phyloP scores from a whole-genome alignment of 345 rosid species.

The Abelmoschus esculentus region DNA sequence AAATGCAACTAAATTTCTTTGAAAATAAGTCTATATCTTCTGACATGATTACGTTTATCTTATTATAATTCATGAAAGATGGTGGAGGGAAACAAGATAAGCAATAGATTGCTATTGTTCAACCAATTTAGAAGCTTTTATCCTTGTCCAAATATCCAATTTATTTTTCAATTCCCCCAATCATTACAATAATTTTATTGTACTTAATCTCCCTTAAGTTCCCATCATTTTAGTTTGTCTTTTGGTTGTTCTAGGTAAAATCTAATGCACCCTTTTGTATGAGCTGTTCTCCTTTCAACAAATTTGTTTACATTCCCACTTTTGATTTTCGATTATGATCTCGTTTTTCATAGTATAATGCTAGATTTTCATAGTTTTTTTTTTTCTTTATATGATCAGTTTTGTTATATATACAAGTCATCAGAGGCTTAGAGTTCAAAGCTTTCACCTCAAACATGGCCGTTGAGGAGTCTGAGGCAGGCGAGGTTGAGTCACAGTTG shows the following conservation, averaged over 20 bases:
- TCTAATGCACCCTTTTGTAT: neutral
- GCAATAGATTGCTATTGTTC: constrained; percentile 7
- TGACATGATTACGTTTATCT: neutral
- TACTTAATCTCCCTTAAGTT: neutral
- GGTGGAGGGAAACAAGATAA: constrained; percentile 6
- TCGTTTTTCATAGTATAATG: neutral
- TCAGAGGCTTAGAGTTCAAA: neutral
- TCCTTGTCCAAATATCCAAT: neutral
- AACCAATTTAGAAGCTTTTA: neutral
- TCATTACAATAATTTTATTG: neutral
- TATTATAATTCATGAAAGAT: constrained; percentile 1
- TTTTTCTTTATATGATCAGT: neutral
- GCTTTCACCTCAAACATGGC: constrained; percentile 23
- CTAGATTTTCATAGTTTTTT: neutral
- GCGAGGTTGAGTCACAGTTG: constrained; percentile 43
- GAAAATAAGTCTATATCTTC: neutral
- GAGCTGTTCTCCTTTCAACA: too few relatives aligned
- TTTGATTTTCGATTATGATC: neutral
- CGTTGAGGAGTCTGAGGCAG: constrained; percentile 29
- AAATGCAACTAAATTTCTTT: too few relatives aligned
- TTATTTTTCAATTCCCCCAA: neutral
- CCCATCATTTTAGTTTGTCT: neutral
- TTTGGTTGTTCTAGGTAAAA: neutral
- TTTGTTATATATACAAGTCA: neutral
- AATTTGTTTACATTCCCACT: neutral